Conservation (phyloP, 768 basidiomycete species). For the Neoboletus magnificus region DNA sequence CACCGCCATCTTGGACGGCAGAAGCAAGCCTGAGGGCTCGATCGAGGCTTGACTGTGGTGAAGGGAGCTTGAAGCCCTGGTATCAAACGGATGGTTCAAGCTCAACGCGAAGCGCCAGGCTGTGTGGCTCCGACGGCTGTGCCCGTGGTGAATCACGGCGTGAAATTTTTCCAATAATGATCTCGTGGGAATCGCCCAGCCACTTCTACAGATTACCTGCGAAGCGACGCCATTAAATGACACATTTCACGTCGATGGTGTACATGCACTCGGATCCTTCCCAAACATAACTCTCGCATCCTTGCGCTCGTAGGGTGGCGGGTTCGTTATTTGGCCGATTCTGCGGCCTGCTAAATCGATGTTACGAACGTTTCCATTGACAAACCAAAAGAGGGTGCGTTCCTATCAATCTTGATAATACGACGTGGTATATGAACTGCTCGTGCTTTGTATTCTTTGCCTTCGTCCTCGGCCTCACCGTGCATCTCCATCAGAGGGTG, state of each 20-base stretch:
- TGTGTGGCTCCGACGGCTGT: constrained; percentile 18
- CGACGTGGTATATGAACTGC: neutral
- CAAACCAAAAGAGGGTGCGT: constrained; percentile 36
- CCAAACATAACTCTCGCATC: no score
- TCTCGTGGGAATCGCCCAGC: neutral
- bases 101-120: neutral
- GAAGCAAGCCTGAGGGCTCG: constrained; percentile 11
- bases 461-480: constrained; percentile 13
- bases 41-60: constrained; percentile 13
- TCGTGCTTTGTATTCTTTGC: neutral
- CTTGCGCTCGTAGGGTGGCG: no score
- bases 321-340: neutral
- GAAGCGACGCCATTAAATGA: no score
- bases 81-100: neutral
- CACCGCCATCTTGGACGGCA: constrained; percentile 51
- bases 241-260: neutral
- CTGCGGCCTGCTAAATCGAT: neutral
- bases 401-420: neutral
- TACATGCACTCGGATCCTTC: no score
- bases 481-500: neutral
- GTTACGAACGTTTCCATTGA: constrained; percentile 38
- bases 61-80: neutral
- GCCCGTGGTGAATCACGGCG: neutral
- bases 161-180: neutral
- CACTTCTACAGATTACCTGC: no score